Evolutionary conservation across 2,329 filamentous ascomycete genomes (phyloP), one percentile per base, ranked within the genome.

Genomic region (Periconia digitata): DNA sequence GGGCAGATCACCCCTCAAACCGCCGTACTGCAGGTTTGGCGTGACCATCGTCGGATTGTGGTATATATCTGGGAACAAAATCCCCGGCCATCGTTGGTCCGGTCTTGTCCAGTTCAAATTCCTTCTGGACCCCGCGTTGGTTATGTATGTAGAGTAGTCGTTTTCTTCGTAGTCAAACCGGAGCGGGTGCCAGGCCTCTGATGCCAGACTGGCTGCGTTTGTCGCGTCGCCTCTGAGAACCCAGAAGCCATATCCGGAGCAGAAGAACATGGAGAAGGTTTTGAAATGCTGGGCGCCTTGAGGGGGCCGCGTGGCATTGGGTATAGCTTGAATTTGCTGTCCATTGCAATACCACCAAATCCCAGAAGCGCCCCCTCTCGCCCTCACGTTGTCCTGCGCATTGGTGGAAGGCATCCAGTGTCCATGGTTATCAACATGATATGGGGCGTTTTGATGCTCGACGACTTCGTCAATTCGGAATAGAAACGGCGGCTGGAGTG

Each of bases 1-100:
- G 0, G 65, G 52, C 1, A 72, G 43, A 2, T 72, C 67, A 5
- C 69, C 68, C 12, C 39, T 60, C 3, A 72, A 40, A 0, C 57
- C 64, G 8, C 66, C 66, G 18, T 55, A 56, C 8, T 20, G 1
- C n/a, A 8, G 23, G n/a, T 43, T 39, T 4, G 12, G 20, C 10
- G 35, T 35, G 6, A 42, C 27, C 8, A 12, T 20, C 18, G 22
- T 15, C 3, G 3, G 18, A 10, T 38, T 45, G 29, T 66, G 63
- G 36, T 69, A 64, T 1, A 55, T 60, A 20, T 62, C 49, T 0
- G 66, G 65, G 2, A 70, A 35, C 2, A 68, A 53, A 52, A 63
- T 50, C 1, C 3, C 13, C 3, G 49, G 29, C 64, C 64, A 66
- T 1, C 1, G 3, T 22, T 60, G 57, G 18, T 59, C 49, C 0